Conservation (phyloP, 202 grass and related monocot genomes). For the Cymbopogon flexuosus region DNA sequence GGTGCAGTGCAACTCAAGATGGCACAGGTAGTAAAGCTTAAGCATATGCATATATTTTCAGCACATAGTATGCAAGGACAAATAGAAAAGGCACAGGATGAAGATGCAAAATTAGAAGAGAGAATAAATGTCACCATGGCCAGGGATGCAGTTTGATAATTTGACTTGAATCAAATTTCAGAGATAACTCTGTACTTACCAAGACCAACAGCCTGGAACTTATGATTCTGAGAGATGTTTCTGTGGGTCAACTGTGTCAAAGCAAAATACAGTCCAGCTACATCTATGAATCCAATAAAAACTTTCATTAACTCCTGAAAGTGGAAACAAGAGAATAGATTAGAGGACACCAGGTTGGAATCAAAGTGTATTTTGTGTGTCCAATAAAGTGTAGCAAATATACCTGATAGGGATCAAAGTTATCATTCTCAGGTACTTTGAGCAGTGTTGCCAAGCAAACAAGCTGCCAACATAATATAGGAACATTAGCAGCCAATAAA, state of each 20-base stretch:
- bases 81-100: not conserved
- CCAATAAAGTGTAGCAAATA: not conserved
- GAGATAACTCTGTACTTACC: slow-evolving; percentile 44
- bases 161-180: not conserved
- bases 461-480: slow-evolving; percentile 57
- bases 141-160: slow-evolving; percentile 15
- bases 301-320: slow-evolving; percentile 89
- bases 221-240: slow-evolving; percentile 99
- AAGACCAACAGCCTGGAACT: slow-evolving; percentile 97
- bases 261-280: slow-evolving; percentile 95
- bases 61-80: not conserved
- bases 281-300: slow-evolving; percentile 90
- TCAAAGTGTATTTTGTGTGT: not conserved
- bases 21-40: not conserved
- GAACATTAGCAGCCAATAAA: slow-evolving; percentile 26
- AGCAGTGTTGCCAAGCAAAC: slow-evolving; percentile 91
- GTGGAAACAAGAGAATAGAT: slow-evolving; percentile 23
- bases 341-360: slow-evolving; percentile 7
- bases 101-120: not conserved
- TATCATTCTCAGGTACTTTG: slow-evolving; percentile 95
- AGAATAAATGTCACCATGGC: not conserved
- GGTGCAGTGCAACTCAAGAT: not conserved
- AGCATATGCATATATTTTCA: not conserved
- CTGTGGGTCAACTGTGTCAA: slow-evolving; percentile 92
- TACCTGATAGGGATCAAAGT: slow-evolving; percentile 95